Evolutionary conservation across 2,329 filamentous ascomycete genomes (phyloP).

Genomic region (Diaporthe humulicola): DNA sequence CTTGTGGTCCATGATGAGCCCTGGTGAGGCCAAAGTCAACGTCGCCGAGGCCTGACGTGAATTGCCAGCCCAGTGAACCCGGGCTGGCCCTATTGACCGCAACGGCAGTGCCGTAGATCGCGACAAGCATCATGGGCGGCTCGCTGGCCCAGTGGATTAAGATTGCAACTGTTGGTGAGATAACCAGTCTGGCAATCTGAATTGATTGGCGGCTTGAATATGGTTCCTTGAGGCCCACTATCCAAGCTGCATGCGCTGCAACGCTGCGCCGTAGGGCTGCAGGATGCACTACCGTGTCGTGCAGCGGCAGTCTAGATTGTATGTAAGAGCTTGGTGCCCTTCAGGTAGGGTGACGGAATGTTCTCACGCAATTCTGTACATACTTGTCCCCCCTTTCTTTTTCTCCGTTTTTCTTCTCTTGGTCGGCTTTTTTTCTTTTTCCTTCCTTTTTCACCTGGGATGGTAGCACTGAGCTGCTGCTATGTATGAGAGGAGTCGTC

Average conservation of each 20-base stretch:
- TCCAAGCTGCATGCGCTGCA: neutral
- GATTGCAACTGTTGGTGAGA: conserved; percentile 18
- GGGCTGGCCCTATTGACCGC: neutral
- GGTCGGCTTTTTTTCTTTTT: neutral
- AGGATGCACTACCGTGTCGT: neutral
- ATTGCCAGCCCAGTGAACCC: neutral
- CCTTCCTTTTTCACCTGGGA: neutral
- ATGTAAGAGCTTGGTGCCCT: conserved; percentile 17
- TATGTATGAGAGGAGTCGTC: neutral
- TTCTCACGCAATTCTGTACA: neutral
- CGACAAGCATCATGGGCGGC: conserved; percentile 22
- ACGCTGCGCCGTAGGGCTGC: conserved; percentile 32
- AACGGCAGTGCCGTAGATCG: neutral
- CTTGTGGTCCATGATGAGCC: neutral
- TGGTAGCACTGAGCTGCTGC: neutral
- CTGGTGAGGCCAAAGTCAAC: neutral
- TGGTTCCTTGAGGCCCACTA: neutral
- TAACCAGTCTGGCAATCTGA: neutral
- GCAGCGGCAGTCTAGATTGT: conserved; percentile 14
- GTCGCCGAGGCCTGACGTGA: neutral
- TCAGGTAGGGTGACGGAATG: neutral
- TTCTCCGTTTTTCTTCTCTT: neutral
- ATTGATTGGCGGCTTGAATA: neutral
- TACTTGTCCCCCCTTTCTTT: neutral
- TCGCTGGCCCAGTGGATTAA: conserved; percentile 3